Conservation (phyloP, 2,329 filamentous ascomycete species). For the Echinosphaeria canescens region DNA sequence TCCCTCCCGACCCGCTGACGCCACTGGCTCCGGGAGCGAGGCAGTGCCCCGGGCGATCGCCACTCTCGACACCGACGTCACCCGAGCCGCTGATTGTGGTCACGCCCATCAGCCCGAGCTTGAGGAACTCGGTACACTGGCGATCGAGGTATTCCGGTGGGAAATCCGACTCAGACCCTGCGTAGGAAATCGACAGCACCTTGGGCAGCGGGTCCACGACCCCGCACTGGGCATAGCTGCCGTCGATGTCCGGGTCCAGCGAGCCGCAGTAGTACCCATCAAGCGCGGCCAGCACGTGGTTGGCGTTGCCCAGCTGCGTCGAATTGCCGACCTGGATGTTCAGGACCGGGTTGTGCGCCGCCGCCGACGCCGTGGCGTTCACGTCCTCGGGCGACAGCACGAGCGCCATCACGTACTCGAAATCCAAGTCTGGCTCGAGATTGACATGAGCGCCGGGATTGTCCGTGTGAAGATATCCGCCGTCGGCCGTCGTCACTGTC, state of each 20-base stretch:
- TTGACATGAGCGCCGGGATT: constrained; percentile 16
- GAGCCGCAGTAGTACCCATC: not conserved
- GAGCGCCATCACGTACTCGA: constrained; percentile 18
- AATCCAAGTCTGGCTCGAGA: constrained; percentile 13
- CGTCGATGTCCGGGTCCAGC: not conserved
- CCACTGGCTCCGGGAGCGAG: too few species aligned
- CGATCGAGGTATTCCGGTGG: not conserved
- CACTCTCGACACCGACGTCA: not conserved
- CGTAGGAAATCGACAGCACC: not conserved
- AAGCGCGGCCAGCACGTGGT: not conserved
- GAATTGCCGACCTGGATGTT: too few species aligned
- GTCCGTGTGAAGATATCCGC: constrained; percentile 11
- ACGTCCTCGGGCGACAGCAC: too few species aligned
- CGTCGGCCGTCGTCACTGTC: constrained; percentile 11
- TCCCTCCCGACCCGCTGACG: too few species aligned
- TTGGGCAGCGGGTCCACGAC: not conserved
- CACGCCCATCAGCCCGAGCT: not conserved
- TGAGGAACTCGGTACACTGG: not conserved
- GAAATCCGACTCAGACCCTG: not conserved
- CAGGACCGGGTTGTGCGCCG: too few species aligned
- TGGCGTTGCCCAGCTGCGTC: not conserved
- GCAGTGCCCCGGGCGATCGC: too few species aligned
- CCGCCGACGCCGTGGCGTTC: too few species aligned
- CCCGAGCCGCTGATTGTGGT: not conserved
- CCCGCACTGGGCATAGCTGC: not conserved